Conservation (phyloP, 192 early-diverging fungal genomes). For the Podila verticillata region DNA sequence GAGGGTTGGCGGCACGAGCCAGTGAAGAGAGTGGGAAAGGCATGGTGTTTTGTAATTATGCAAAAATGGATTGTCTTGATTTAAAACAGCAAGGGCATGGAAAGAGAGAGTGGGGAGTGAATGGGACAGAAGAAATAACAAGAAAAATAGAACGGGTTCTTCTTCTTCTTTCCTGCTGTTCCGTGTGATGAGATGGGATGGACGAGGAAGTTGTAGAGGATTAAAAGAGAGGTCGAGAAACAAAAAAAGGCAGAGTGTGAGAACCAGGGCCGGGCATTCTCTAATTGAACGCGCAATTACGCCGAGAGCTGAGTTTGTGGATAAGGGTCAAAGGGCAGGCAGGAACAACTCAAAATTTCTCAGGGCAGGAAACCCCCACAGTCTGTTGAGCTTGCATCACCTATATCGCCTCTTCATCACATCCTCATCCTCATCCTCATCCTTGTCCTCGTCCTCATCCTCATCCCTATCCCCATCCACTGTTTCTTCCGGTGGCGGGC, state of each 20-base stretch:
- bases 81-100: no score
- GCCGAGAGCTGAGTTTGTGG: not conserved
- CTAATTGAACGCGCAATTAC: no score
- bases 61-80: not conserved
- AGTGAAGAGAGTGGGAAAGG: slow-evolving; percentile 36
- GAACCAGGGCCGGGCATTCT: not conserved
- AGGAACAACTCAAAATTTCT: not conserved
- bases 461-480: not conserved
- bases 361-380: not conserved
- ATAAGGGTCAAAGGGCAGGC: not conserved
- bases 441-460: not conserved
- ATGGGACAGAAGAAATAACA: not conserved
- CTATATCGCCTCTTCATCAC: no score
- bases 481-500: no score
- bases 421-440: not conserved
- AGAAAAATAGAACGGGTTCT: not conserved
- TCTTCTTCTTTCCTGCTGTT: not conserved
- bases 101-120: not conserved
- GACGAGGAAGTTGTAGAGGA: not conserved
- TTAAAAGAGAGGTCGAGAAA: not conserved
- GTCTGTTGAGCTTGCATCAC: not conserved
- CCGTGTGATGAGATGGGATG: not conserved
- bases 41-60: slow-evolving; percentile 9
- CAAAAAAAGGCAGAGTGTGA: not conserved
- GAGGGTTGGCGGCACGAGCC: slow-evolving; percentile 16